phyloP scores from a whole-genome alignment of 2,329 filamentous ascomycete species.

The Aureobasidium sp. region DNA sequence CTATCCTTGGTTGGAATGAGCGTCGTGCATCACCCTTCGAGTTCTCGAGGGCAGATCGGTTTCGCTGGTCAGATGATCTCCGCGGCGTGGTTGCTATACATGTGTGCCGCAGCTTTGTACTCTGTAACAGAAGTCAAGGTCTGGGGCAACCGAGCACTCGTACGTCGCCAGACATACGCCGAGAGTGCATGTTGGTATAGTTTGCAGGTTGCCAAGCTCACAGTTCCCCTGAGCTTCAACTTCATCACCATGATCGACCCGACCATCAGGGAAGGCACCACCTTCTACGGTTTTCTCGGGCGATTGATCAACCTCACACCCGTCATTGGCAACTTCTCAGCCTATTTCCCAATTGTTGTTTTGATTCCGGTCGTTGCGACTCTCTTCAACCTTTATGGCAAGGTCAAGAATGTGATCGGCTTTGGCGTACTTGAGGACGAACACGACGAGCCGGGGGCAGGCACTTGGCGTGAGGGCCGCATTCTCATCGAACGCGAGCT shows the following conservation, averaged over 20 bases:
- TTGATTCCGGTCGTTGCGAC: slow-evolving; percentile 79
- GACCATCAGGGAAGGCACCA: slow-evolving; percentile 65
- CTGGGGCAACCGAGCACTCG: slow-evolving; percentile 91
- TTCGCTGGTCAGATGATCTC: slow-evolving; percentile 82
- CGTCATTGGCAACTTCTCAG: slow-evolving; percentile 76
- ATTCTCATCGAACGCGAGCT: slow-evolving; percentile 82
- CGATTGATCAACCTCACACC: slow-evolving; percentile 74
- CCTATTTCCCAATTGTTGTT: slow-evolving; percentile 81
- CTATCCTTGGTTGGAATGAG: slow-evolving; percentile 64
- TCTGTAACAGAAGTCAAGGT: slow-evolving; percentile 90
- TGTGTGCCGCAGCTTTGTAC: slow-evolving; percentile 82
- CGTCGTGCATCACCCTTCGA: slow-evolving; percentile 68
- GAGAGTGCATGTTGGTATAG: slow-evolving; percentile 96
- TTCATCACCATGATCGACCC: slow-evolving; percentile 83
- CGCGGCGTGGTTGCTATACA: slow-evolving; percentile 87
- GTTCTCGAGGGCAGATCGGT: slow-evolving; percentile 66
- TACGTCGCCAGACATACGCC: slow-evolving; percentile 82
- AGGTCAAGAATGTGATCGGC: slow-evolving; percentile 67
- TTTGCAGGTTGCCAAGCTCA: slow-evolving; percentile 84
- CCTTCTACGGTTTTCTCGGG: slow-evolving; percentile 84
- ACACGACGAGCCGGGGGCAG: slow-evolving; percentile 57
- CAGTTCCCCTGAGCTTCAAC: slow-evolving; percentile 90
- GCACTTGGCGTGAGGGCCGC: slow-evolving; percentile 85
- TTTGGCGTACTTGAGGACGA: slow-evolving; percentile 70
- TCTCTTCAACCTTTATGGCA: slow-evolving; percentile 82